Base-by-base conservation (phyloP, 345 rosid genomes). In the Gossypium turneri region DNA sequence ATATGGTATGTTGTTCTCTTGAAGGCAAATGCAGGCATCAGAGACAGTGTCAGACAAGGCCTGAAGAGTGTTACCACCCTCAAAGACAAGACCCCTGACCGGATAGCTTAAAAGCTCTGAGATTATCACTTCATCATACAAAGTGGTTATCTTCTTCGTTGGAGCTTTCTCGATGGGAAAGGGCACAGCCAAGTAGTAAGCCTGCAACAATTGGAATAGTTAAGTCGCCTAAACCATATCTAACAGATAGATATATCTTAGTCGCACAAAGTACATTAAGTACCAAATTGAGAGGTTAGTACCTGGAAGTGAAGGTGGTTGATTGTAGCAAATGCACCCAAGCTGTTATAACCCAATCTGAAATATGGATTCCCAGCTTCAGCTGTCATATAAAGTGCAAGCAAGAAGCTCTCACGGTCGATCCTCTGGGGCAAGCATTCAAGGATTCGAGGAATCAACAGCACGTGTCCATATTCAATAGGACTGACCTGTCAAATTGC, bases 241-340 rank as follows among this genome's bases (percentile, higher is more conserved):
- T 9, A 69, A 51, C 59, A 24, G 22, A 68, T 68, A 53, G 57
- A 53, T 17, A n/a, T 53, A 9, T 48, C 44, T 25, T 15, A 59
- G 73, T 16, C 25, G 58, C 44, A 29, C 43, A 29, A 29, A 29
- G 17, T 29, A 51, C 60, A 11, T 29, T 29, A 50, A 17, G 45
- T n/a, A 70, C 25, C 24, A 29, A 51, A 27, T 34, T 48, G 47
- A 3, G 16, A 0, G 15, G 70, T 25, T 38, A 73, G 8, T 63
- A 95, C 99, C 99, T 95, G 98, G 79, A 95, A 95, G 86, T 95
- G 99, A 75, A 95, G 99, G 79, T 95, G 99, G 78, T 95, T 95
- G 82, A 93, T 88, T 73, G 99, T 95, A 34, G 97, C 99, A 87
- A 95, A 95, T 66, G 99, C 97, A 58, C 98, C 97, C 83, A 95